A percentile compares a stretch with the other conserved stretches of the same genome.
Conservation (phyloP, 129 eudicot species). For the Daucus carota region DNA sequence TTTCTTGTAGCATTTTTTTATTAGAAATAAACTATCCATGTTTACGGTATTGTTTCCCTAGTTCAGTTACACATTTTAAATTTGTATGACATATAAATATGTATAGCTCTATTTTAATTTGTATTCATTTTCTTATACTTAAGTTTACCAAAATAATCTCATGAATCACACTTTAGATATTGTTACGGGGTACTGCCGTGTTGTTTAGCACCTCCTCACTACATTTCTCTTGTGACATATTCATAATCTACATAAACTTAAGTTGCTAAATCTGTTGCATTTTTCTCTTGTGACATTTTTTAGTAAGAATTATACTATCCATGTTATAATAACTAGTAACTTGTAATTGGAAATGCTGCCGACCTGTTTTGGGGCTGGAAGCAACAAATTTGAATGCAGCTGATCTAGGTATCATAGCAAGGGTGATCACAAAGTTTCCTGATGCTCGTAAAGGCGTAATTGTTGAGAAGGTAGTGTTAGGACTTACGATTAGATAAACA, state of each 20-base stretch:
- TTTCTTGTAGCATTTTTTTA: no score
- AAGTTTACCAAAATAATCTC: no score
- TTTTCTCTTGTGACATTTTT: not conserved
- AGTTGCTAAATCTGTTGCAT: no score
- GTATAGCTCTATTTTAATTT: not conserved
- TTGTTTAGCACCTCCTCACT: not conserved
- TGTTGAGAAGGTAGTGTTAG: not conserved
- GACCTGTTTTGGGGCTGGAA: not conserved
- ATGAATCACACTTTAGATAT: not conserved
- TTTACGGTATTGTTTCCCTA: not conserved
- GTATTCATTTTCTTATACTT: not conserved
- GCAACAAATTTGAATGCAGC: not conserved
- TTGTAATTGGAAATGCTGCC: not conserved
- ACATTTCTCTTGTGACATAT: not conserved
- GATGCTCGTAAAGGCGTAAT: not conserved
- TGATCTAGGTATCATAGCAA: not conserved
- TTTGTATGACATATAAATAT: not conserved
- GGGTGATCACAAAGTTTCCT: not conserved
- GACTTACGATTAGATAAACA: no score
- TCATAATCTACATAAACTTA: not conserved
- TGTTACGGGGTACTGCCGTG: no score
- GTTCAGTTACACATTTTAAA: not conserved
- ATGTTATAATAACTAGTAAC: not conserved
- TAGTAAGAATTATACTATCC: not conserved
- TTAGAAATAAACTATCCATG: no score